Conservation (phyloP, 208 protist species). For the Trypanosoma platydactyli region DNA sequence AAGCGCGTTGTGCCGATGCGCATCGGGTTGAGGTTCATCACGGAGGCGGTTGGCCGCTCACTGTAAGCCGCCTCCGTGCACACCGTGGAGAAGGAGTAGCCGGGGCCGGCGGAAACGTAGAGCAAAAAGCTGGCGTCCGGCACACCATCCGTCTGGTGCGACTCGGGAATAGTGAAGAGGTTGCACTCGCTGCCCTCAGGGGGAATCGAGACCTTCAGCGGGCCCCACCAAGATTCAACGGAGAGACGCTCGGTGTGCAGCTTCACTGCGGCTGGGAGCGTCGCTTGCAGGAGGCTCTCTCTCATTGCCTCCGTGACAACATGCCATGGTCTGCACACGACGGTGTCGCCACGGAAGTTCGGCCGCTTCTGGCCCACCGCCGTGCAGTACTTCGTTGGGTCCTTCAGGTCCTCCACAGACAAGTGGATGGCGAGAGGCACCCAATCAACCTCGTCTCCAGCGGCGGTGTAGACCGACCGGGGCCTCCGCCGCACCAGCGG, state of each 20-base stretch:
- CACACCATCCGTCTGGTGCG: slow-evolving; percentile 15
- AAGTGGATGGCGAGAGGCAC: slow-evolving; percentile 42
- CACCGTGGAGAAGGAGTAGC: neutral
- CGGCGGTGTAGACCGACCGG: slow-evolving; percentile 3
- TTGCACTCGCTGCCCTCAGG: neutral
- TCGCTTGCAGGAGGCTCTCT: slow-evolving; percentile 19
- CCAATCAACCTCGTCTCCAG: slow-evolving; percentile 10
- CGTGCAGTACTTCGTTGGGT: slow-evolving; percentile 42
- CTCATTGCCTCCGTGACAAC: slow-evolving; percentile 41
- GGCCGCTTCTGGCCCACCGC: slow-evolving; percentile 14
- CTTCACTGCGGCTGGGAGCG: slow-evolving; percentile 43
- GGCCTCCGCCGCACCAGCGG: neutral
- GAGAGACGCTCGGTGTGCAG: slow-evolving; percentile 44
- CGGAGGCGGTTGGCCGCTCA: slow-evolving; percentile 17
- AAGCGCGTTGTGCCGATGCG: neutral
- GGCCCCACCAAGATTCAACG: neutral
- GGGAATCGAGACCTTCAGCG: neutral
- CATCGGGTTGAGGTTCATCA: slow-evolving; percentile 12
- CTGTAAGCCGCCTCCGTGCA: neutral
- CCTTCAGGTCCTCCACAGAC: slow-evolving; percentile 33
- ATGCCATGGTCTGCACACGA: slow-evolving; percentile 25
- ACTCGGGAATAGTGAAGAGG: slow-evolving; percentile 20
- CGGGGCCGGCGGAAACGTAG: slow-evolving; percentile 25
- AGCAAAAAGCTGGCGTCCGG: slow-evolving; percentile 20
- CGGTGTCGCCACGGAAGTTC: slow-evolving; percentile 22